phyloP scores from a whole-genome alignment of 768 basidiomycete genomes.

The Pulveroboletus frians region DNA sequence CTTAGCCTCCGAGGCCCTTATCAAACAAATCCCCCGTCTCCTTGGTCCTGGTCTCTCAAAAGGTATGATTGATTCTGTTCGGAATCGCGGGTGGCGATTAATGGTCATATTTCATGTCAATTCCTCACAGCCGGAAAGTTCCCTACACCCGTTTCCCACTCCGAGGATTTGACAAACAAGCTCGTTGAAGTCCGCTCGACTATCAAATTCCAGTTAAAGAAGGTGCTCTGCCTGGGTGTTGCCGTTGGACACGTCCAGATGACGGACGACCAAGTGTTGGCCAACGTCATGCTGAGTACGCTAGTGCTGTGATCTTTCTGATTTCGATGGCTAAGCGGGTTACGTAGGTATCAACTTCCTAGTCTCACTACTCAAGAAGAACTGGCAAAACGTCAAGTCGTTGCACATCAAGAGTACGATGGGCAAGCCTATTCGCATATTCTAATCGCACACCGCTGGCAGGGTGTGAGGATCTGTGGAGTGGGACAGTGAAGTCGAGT shows the following conservation, averaged over 20 bases:
- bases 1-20: slow-evolving; percentile 92
- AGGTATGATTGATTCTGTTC: slow-evolving; percentile 43
- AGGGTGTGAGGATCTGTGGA: slow-evolving; percentile 8
- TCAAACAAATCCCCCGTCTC: slow-evolving; percentile 99
- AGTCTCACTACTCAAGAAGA: slow-evolving; percentile 98
- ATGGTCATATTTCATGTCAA: neutral
- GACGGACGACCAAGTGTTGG: slow-evolving; percentile 95
- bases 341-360: slow-evolving; percentile 94
- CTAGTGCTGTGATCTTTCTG: neutral
- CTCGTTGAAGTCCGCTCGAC: slow-evolving; percentile 94
- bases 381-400: slow-evolving; percentile 99
- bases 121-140: slow-evolving; percentile 83
- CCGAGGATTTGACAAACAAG: slow-evolving; percentile 87
- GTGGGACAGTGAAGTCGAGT: slow-evolving; percentile 14
- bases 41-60: slow-evolving; percentile 99
- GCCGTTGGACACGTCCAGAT: slow-evolving; percentile 97
- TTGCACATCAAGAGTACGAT: slow-evolving; percentile 98
- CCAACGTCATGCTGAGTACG: slow-evolving; percentile 95
- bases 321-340: slow-evolving; percentile 5
- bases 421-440: slow-evolving; percentile 96
- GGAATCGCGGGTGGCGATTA: neutral
- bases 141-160: slow-evolving; percentile 93
- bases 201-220: slow-evolving; percentile 99
- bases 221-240: slow-evolving; percentile 97
- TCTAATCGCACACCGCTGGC: slow-evolving; percentile 42